Evolutionary conservation across 768 basidiomycete genomes (phyloP).

Genomic region (Bullera alba): DNA sequence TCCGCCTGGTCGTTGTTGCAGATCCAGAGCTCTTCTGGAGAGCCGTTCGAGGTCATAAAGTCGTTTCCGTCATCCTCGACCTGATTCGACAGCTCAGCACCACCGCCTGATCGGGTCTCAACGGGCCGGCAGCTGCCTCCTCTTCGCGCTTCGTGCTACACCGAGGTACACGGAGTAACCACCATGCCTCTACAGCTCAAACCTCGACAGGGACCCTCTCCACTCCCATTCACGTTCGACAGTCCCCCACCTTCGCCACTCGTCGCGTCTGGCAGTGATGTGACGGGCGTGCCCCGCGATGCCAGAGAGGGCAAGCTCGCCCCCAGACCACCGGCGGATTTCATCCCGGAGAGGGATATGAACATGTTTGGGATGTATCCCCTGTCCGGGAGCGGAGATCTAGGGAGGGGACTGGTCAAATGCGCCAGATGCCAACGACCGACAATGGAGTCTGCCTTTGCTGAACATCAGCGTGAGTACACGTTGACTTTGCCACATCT

Average conservation of each 20-base stretch:
- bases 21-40: too few species aligned
- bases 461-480: conserved; percentile 68
- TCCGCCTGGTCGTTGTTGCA: too few species aligned
- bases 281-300: neutral
- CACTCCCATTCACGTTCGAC: conserved; percentile 30
- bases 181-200: conserved; percentile 26
- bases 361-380: conserved; percentile 75
- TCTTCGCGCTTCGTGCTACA: too few species aligned
- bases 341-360: conserved; percentile 81
- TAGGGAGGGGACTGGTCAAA: conserved; percentile 9
- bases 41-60: too few species aligned
- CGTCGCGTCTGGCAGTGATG: neutral
- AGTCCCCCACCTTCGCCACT: conserved; percentile 20
- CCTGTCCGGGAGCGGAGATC: conserved; percentile 58
- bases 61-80: too few species aligned
- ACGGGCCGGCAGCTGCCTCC: too few species aligned
- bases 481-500: conserved; percentile 1
- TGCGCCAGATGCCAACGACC: conserved; percentile 80
- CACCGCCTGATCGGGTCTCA: too few species aligned
- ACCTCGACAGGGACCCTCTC: conserved; percentile 7
- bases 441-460: conserved; percentile 64
- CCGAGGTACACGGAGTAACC: too few species aligned
- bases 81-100: too few species aligned
- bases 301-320: neutral
- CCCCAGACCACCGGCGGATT: conserved; percentile 70